Percentiles rank a stretch among this genome's conserved stretches.
These are phyloP conservation scores for Cokeromyces recurvatus DNA, from an alignment of 371 early-diverging fungal genomes.

Conservation along the genomic window DNA sequence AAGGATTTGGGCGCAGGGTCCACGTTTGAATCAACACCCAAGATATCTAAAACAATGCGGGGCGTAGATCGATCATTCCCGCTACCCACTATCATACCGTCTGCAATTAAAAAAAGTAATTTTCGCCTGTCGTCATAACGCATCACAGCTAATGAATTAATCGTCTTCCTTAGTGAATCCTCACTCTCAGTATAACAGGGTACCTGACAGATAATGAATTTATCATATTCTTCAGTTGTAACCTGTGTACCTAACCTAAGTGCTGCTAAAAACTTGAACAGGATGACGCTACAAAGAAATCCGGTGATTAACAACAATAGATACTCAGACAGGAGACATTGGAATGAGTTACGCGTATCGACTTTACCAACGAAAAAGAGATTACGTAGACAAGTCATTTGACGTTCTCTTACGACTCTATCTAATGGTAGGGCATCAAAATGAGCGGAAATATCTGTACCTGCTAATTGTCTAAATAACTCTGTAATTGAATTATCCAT, in stretches of 20 bases:
- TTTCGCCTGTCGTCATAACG: slow-evolving; percentile 95
- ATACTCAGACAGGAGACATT: slow-evolving; percentile 86
- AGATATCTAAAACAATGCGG: slow-evolving; percentile 91
- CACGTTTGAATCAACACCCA: slow-evolving; percentile 78
- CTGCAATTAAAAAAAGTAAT: slow-evolving; percentile 87
- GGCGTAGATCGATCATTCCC: slow-evolving; percentile 98
- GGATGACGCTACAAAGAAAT: slow-evolving; percentile 79
- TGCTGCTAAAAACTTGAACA: slow-evolving; percentile 92
- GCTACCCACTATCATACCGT: slow-evolving; percentile 92
- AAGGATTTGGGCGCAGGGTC: slow-evolving; percentile 91
- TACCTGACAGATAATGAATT: slow-evolving; percentile 86
- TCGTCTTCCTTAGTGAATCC: slow-evolving; percentile 89
- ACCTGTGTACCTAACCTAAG: slow-evolving; percentile 70
- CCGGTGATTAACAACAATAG: slow-evolving; percentile 74
- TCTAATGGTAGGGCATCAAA: slow-evolving; percentile 51
- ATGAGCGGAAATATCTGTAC: slow-evolving; percentile 63
- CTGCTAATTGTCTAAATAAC: slow-evolving; percentile 59
- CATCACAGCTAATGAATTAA: slow-evolving; percentile 88
- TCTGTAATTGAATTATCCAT: slow-evolving; percentile 59
- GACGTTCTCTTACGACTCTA: slow-evolving; percentile 29
- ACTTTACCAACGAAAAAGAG: slow-evolving; percentile 85
- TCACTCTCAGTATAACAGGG: slow-evolving; percentile 99
- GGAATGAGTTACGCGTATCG: slow-evolving; percentile 77
- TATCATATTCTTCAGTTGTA: slow-evolving; percentile 74
- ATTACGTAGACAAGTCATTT: slow-evolving; percentile 70